Evolutionary conservation across 73 alveolate species (phyloP).

Genomic region (Tetrahymena elliotti): DNA sequence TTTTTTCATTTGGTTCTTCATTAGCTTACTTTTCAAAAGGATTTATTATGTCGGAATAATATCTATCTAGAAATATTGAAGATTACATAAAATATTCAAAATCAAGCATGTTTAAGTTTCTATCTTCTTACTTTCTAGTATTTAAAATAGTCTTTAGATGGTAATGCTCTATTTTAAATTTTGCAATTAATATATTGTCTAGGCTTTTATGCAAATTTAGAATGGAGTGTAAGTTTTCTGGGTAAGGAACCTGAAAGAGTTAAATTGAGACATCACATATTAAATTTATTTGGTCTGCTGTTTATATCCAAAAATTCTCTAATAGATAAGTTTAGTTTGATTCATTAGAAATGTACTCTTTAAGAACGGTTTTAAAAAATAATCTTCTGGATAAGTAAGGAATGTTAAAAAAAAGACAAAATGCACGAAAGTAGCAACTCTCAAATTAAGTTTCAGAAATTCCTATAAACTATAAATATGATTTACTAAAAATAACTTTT

Average conservation of each 20-base stretch:
- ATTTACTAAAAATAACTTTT: background rate
- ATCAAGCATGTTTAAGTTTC: background rate
- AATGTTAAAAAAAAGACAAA: background rate
- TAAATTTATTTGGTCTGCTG: background rate
- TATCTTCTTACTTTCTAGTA: background rate
- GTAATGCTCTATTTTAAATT: background rate
- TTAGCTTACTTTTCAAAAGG: background rate
- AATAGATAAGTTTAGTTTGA: background rate
- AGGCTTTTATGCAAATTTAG: background rate
- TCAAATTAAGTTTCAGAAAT: background rate
- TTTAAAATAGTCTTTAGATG: background rate
- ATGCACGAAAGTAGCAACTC: background rate
- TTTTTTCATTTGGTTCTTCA: background rate
- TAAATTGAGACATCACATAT: background rate
- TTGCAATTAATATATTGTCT: background rate
- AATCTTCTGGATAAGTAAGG: background rate
- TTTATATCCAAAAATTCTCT: background rate
- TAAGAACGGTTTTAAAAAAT: background rate
- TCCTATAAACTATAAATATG: background rate
- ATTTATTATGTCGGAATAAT: background rate
- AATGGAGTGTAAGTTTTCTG: background rate
- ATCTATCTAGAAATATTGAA: background rate
- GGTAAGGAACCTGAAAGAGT: background rate
- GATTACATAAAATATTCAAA: background rate
- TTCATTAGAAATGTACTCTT: background rate